phyloP scores from a whole-genome alignment of 805 yeast species.

The Monosporozyma solicola region DNA sequence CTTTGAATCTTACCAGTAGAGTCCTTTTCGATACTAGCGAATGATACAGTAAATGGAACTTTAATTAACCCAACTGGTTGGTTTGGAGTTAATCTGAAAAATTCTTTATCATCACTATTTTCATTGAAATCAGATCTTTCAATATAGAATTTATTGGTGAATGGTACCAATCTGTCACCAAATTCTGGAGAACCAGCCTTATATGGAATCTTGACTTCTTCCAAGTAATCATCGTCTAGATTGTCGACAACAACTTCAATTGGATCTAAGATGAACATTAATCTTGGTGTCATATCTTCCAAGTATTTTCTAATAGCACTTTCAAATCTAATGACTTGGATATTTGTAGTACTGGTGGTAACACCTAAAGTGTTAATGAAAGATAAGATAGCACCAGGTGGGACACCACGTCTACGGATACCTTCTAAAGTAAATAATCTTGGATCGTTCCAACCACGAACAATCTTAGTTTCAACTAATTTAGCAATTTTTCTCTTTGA shows the following conservation, averaged over 20 bases:
- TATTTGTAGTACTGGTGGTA: conserved; percentile 85
- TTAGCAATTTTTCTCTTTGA: conserved; percentile 94
- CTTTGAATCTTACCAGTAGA: conserved; percentile 52
- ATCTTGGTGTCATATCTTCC: conserved; percentile 86
- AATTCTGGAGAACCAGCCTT: conserved; percentile 77
- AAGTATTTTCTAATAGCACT: conserved; percentile 77
- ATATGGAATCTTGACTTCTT: conserved; percentile 69
- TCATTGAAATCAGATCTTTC: conserved; percentile 84
- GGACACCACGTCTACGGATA: conserved; percentile 93
- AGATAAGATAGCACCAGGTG: conserved; percentile 93
- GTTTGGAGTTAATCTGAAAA: conserved; percentile 87
- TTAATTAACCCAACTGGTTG: conserved; percentile 92
- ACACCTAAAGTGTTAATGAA: conserved; percentile 95
- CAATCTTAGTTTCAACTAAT: conserved; percentile 70
- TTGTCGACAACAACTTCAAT: conserved; percentile 76
- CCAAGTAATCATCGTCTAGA: conserved; percentile 64
- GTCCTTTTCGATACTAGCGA: conserved; percentile 53
- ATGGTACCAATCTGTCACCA: conserved; percentile 67
- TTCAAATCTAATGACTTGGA: conserved; percentile 85
- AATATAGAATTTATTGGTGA: conserved; percentile 70
- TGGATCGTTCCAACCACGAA: conserved; percentile 98
- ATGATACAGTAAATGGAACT: conserved; percentile 77
- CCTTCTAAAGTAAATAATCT: conserved; percentile 91
- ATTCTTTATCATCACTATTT: conserved; percentile 49
- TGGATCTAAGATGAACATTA: conserved; percentile 89